These are phyloP conservation scores for Coemansia sp. DNA, from an alignment of 192 early-diverging fungal genomes.

Conservation along the genomic window DNA sequence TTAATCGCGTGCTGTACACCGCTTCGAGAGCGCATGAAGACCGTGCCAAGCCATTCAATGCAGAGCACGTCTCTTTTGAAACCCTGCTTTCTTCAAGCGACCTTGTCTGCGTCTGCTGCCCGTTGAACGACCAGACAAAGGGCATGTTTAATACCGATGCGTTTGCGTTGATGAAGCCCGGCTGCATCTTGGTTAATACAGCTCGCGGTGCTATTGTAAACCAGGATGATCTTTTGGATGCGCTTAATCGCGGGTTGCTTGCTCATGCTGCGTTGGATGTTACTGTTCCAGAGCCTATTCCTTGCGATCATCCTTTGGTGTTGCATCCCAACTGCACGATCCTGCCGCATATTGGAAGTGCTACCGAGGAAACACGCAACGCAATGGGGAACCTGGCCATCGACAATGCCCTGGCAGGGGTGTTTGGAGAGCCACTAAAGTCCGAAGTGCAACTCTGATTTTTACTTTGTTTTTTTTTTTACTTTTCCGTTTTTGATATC, in stretches of 20 bases:
- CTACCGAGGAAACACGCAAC: conserved; percentile 80
- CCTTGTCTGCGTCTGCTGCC: conserved; percentile 74
- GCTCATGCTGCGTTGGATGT: conserved; percentile 84
- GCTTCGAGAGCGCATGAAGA: conserved; percentile 59
- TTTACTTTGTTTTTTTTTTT: conserved; percentile 1
- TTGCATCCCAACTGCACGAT: conserved; percentile 65
- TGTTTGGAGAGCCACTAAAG: conserved; percentile 56
- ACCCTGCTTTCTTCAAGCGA: conserved; percentile 66
- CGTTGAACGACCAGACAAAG: conserved; percentile 68
- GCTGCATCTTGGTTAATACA: conserved; percentile 76
- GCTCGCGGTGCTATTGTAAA: conserved; percentile 79
- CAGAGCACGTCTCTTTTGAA: conserved; percentile 59
- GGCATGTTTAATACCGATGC: conserved; percentile 69
- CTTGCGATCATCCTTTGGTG: conserved; percentile 62
- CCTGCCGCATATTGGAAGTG: conserved; percentile 86
- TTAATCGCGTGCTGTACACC: conserved; percentile 64
- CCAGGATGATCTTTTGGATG: conserved; percentile 70
- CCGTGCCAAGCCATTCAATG: conserved; percentile 51
- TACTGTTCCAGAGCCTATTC: conserved; percentile 83
- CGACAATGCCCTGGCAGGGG: conserved; percentile 68
- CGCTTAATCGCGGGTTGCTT: conserved; percentile 61
- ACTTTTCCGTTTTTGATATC: neutral
- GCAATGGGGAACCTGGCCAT: conserved; percentile 77
- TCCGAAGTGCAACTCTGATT: conserved; percentile 19
- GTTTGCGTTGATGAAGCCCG: conserved; percentile 71